A percentile compares a stretch with the other conserved stretches of the same genome.
Evolutionary conservation across 2,329 filamentous ascomycete species (phyloP).

Genomic region (Colletotrichum sojae): DNA sequence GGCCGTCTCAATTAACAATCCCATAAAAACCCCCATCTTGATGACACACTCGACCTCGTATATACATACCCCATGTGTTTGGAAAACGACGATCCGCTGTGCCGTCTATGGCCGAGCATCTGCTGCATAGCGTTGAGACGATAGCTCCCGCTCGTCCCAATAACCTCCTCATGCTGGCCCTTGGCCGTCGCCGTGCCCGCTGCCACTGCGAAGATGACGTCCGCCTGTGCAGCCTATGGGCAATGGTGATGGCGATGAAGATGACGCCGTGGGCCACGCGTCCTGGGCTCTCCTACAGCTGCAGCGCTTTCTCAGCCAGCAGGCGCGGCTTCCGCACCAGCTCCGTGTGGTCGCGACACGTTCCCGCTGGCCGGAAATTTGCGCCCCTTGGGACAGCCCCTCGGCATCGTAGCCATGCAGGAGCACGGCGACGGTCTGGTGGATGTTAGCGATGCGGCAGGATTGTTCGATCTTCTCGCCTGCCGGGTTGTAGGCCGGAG

Average conservation of each 20-base stretch:
- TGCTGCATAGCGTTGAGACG: slow-evolving; percentile 67
- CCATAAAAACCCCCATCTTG: not conserved
- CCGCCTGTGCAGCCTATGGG: slow-evolving; percentile 61
- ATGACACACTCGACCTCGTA: no score
- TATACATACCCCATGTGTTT: no score
- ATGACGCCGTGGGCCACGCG: slow-evolving; percentile 57
- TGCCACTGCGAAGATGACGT: slow-evolving; percentile 64
- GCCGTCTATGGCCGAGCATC: slow-evolving; percentile 52
- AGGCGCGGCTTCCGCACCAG: slow-evolving; percentile 75
- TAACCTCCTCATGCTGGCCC: slow-evolving; percentile 68
- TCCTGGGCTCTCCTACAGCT: slow-evolving; percentile 73
- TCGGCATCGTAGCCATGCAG: slow-evolving; percentile 71
- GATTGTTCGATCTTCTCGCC: slow-evolving; percentile 68
- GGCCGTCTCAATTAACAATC: not conserved
- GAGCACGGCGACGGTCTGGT: slow-evolving; percentile 68
- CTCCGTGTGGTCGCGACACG: slow-evolving; percentile 77
- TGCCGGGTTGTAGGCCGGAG: slow-evolving; percentile 59
- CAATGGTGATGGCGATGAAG: slow-evolving; percentile 60
- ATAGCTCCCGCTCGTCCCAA: slow-evolving; percentile 67
- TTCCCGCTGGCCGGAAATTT: slow-evolving; percentile 79
- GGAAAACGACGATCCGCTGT: not conserved
- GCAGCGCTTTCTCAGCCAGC: slow-evolving; percentile 69
- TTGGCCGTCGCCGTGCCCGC: slow-evolving; percentile 65
- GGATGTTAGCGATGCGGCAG: slow-evolving; percentile 70
- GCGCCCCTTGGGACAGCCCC: slow-evolving; percentile 72